These are phyloP conservation scores for Fusarium napiforme DNA, from an alignment of 2,329 filamentous ascomycete species.

Conservation along the genomic window DNA sequence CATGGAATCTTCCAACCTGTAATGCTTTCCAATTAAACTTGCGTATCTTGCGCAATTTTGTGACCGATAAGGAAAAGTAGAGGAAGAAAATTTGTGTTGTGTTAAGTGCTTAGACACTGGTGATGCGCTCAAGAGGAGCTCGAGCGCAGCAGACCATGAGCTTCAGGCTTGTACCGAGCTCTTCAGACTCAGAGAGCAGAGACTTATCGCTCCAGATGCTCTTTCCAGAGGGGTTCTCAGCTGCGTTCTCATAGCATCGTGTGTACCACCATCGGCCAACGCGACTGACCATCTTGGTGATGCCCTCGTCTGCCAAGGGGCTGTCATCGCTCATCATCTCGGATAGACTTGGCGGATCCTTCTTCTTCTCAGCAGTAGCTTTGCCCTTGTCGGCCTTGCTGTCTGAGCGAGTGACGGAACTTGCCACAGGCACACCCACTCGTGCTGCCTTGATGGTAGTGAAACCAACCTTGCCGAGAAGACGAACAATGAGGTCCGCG, in stretches of 20 bases:
- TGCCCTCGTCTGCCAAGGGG: constrained; percentile 81
- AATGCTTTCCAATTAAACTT: constrained; percentile 37
- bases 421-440: constrained; percentile 80
- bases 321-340: constrained; percentile 79
- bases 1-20: constrained; percentile 41
- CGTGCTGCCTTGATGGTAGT: constrained; percentile 78
- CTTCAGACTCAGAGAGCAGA: constrained; percentile 85
- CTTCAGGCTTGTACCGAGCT: constrained; percentile 86
- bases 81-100: constrained; percentile 22
- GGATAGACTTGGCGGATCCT: constrained; percentile 67
- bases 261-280: constrained; percentile 98
- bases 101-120: constrained; percentile 55
- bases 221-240: constrained; percentile 56
- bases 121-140: constrained; percentile 70
- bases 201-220: constrained; percentile 83
- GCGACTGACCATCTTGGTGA: constrained; percentile 90
- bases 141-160: constrained; percentile 92
- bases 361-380: constrained; percentile 43
- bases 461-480: constrained; percentile 77
- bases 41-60: constrained; percentile 12
- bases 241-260: constrained; percentile 84
- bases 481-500: constrained; percentile 70
- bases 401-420: constrained; percentile 53
- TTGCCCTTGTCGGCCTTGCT: constrained; percentile 27
- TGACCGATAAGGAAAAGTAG: constrained; percentile 27